Percentiles rank a stretch among this genome's conserved stretches.
Conservation (phyloP, 2,329 filamentous ascomycete genomes). For the Alternaria alternata region DNA sequence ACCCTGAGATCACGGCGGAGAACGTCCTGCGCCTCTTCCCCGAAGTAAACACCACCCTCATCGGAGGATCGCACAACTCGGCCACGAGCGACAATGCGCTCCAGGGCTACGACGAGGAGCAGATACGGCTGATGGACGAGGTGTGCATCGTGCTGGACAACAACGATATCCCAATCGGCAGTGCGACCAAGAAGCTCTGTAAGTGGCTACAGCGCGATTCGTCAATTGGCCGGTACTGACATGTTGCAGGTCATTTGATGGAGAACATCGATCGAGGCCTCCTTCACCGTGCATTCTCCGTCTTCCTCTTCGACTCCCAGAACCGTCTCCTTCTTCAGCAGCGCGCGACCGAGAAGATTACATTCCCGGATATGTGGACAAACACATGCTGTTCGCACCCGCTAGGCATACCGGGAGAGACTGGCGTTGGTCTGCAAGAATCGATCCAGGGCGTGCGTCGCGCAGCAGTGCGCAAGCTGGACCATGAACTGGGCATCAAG, state of each 20-base stretch:
- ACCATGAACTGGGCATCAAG: constrained; percentile 94
- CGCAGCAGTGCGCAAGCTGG: constrained; percentile 89
- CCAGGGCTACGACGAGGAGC: constrained; percentile 93
- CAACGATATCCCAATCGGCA: constrained; percentile 91
- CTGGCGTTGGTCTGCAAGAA: constrained; percentile 79
- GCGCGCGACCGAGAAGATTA: constrained; percentile 95
- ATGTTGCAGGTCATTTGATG: constrained; percentile 85
- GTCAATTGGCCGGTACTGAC: constrained; percentile 19
- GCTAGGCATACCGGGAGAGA: constrained; percentile 89
- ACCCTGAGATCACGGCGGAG: constrained; percentile 78
- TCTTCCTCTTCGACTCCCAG: constrained; percentile 95
- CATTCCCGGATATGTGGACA: constrained; percentile 99
- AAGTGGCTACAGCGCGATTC: constrained; percentile 49
- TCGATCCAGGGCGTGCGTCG: constrained; percentile 87
- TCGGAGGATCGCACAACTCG: constrained; percentile 68
- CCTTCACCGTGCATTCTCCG: constrained; percentile 95
- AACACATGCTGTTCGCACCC: constrained; percentile 99
- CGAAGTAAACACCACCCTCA: constrained; percentile 72
- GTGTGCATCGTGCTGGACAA: constrained; percentile 97
- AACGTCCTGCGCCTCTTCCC: constrained; percentile 90
- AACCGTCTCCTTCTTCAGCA: constrained; percentile 95
- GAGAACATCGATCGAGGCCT: constrained; percentile 97
- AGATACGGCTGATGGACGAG: constrained; percentile 98
- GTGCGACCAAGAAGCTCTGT: constrained; percentile 98
- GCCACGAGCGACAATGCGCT: constrained; percentile 70